Conservation (phyloP, 331 rosid genomes). For the Rhamnella rubrinervis region DNA sequence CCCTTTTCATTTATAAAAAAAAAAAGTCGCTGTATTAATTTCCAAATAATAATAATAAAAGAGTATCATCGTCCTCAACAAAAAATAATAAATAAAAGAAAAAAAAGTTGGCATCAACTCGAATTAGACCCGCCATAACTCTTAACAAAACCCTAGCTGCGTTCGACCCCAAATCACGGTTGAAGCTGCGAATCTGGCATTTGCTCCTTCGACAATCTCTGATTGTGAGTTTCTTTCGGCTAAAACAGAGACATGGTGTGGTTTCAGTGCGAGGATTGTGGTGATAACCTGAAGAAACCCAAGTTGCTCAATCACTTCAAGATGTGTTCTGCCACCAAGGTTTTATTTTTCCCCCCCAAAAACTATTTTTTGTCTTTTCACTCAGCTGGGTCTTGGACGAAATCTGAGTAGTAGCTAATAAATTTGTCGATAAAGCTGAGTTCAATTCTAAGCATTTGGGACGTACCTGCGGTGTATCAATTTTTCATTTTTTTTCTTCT, state of each 20-base stretch:
- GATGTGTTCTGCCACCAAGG: constrained; percentile 66
- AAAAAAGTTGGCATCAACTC: background rate
- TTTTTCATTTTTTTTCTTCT: background rate
- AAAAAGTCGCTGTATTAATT: too few species aligned
- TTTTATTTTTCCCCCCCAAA: background rate
- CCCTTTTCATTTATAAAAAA: too few species aligned
- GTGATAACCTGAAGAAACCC: constrained; percentile 81
- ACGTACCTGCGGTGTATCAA: too few species aligned
- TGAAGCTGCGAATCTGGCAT: background rate
- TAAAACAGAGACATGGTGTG: constrained; percentile 56
- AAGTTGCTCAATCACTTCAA: constrained; percentile 66
- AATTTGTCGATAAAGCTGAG: background rate
- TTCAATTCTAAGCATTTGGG: background rate
- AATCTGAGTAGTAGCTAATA: background rate
- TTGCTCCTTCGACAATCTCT: background rate
- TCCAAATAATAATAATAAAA: too few species aligned
- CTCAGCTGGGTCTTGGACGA: background rate
- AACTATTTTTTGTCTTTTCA: background rate
- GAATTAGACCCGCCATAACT: background rate
- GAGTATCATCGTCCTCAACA: too few species aligned
- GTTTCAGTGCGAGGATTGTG: constrained; percentile 91
- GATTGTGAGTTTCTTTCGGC: background rate
- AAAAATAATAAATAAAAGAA: background rate
- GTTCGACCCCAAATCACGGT: constrained; percentile 15
- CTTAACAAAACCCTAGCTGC: constrained; percentile 25